These are phyloP conservation scores for Ophiorrhiza pumila DNA, from an alignment of 257 asterid species.

Conservation along the genomic window DNA sequence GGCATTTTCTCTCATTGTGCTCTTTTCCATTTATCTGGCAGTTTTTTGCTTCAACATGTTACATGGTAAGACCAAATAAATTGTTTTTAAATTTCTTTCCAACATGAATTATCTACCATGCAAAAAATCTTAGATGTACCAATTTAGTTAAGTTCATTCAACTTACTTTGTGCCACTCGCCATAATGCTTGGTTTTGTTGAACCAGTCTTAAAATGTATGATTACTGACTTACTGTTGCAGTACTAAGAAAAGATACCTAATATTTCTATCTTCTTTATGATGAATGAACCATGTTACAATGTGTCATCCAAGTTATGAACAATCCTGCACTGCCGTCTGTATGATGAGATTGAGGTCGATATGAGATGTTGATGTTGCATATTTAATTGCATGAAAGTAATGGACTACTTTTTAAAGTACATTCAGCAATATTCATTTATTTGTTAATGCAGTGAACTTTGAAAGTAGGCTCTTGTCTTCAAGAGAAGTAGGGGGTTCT, in stretches of 20 bases:
- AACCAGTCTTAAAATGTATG: background rate
- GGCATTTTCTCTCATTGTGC: slow-evolving; percentile 48
- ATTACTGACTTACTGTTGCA: no score
- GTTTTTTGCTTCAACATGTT: slow-evolving; percentile 62
- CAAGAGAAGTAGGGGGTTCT: slow-evolving; percentile 22
- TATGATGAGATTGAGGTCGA: no score
- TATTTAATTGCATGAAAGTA: no score
- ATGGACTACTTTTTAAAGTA: no score
- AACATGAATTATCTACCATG: background rate
- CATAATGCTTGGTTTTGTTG: background rate
- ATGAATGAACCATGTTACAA: slow-evolving; percentile 3
- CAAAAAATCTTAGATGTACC: background rate
- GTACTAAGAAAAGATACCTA: background rate
- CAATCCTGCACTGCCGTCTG: no score
- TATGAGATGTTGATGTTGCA: no score
- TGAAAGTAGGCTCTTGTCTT: slow-evolving; percentile 38
- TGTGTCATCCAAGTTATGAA: background rate
- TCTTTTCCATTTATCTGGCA: slow-evolving; percentile 52
- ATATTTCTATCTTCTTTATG: background rate
- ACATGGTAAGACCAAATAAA: slow-evolving; percentile 50
- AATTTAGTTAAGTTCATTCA: background rate
- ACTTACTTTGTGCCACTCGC: background rate
- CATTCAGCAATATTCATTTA: background rate
- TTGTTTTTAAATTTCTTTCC: background rate
- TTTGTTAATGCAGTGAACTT: slow-evolving; percentile 23